Conservation (phyloP, 2,329 filamentous ascomycete species). For the Rhynchosporium agropyri region DNA sequence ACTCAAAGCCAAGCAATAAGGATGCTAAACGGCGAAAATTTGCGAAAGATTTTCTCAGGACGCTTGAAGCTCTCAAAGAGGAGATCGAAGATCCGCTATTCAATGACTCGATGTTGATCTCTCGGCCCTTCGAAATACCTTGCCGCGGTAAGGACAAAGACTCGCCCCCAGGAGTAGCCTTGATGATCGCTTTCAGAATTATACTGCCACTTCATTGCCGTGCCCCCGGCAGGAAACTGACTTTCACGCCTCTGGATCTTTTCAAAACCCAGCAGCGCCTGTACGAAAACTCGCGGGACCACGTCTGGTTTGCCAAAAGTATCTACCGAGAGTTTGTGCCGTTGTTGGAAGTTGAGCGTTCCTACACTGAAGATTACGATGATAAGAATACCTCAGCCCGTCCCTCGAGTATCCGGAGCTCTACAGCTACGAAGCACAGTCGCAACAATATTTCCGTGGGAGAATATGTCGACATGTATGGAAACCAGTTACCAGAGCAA, state of each 20-base stretch:
- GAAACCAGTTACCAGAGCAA: slow-evolving; percentile 16
- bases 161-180: slow-evolving; percentile 40
- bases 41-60: slow-evolving; percentile 48
- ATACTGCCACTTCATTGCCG: slow-evolving; percentile 64
- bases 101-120: slow-evolving; percentile 50
- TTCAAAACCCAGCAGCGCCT: slow-evolving; percentile 69
- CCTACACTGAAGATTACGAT: not conserved
- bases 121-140: slow-evolving; percentile 49
- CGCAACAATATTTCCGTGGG: slow-evolving; percentile 17
- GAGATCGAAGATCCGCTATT: slow-evolving; percentile 51
- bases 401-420: not conserved
- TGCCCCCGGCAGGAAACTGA: slow-evolving; percentile 53
- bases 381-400: not conserved
- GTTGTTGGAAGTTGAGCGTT: slow-evolving; percentile 41
- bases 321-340: slow-evolving; percentile 64
- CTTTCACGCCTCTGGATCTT: slow-evolving; percentile 64
- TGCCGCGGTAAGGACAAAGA: slow-evolving; percentile 40
- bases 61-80: slow-evolving; percentile 47
- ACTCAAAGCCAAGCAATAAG: slow-evolving; percentile 43
- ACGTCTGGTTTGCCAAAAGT: slow-evolving; percentile 61
- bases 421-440: slow-evolving; percentile 6
- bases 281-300: slow-evolving; percentile 55
- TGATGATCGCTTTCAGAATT: slow-evolving; percentile 59
- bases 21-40: slow-evolving; percentile 48
- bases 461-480: slow-evolving; percentile 21